Evolutionary conservation across 257 asterid genomes (phyloP), one percentile per base, ranked within the genome.

Genomic region (Penstemon eatonii): DNA sequence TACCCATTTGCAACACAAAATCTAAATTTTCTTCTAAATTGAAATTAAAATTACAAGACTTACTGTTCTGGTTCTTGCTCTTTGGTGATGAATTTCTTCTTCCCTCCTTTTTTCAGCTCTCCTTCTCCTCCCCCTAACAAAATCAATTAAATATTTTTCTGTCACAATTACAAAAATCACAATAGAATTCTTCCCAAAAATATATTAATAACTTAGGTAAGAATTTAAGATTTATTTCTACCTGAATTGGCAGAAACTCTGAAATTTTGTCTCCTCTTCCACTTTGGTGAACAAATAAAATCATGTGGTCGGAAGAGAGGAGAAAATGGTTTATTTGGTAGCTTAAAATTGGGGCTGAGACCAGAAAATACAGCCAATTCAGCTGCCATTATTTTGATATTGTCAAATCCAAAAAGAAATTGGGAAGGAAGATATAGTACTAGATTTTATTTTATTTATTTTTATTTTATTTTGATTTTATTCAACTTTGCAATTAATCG

Each of bases 31-130:
- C 33, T 25, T 25, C 52, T 6, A 19, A 4, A 56, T 15, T 18
- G 4, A 54, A 40, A 43, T 3, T n/a, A 69, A 53, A 43, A 66
- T 51, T 8, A 49, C 36, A 66, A 3, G 1, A 53, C 80, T 78
- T 75, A 90, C 98, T 93, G 95, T 65, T 88, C 83, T 37, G 99
- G 99, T 69, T 93, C 99, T 80, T 90, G 79, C 55, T 93, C 97
- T 84, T 74, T 90, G 71, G 97, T 90, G 79, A 93, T 93, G 70
- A 93, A 93, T 73, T 93, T 93, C 89, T 72, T 93, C 86, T 90
- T 90, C 45, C 70, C 95, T 50, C 75, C 90, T 78, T 84, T 83
- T 79, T 84, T 90, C 66, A 68, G 49, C 58, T 83, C 98, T 45
- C 81, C 93, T 49, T 85, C 95, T 59, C 88, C 92, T 65, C 88